These are phyloP conservation scores for Parathielavia hyrcaniae DNA, from an alignment of 495 filamentous ascomycete species.

Conservation along the genomic window DNA sequence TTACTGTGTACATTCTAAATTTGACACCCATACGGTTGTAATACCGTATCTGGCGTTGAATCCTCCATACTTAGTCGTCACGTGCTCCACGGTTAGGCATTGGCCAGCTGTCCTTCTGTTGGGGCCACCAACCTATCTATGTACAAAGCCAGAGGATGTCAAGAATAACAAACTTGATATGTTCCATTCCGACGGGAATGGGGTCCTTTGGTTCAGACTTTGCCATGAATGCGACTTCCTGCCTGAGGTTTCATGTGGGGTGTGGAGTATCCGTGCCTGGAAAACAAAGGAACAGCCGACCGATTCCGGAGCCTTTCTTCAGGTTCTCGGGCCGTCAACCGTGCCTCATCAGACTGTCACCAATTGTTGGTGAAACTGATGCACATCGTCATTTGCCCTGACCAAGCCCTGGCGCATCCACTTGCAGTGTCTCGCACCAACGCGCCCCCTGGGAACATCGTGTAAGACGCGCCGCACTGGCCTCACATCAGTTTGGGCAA, in stretches of 20 bases:
- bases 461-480: conserved; percentile 8
- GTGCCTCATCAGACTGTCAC: background rate
- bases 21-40: no score
- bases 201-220: no score
- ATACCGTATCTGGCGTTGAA: no score
- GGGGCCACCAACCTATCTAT: no score
- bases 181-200: background rate
- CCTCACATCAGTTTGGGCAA: background rate
- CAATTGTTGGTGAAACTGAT: background rate
- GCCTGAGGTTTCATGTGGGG: background rate
- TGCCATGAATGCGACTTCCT: background rate
- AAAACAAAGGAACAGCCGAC: no score
- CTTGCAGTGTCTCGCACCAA: conserved; percentile 5
- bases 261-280: background rate
- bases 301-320: background rate
- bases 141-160: no score
- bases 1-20: no score
- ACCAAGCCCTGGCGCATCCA: conserved; percentile 4
- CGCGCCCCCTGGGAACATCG: conserved; percentile 6
- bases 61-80: no score
- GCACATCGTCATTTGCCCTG: conserved; percentile 14
- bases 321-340: background rate
- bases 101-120: no score
- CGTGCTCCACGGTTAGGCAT: no score
- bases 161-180: no score